Base-by-base conservation (phyloP, 768 basidiomycete genomes). In the Serendipita sp. region DNA sequence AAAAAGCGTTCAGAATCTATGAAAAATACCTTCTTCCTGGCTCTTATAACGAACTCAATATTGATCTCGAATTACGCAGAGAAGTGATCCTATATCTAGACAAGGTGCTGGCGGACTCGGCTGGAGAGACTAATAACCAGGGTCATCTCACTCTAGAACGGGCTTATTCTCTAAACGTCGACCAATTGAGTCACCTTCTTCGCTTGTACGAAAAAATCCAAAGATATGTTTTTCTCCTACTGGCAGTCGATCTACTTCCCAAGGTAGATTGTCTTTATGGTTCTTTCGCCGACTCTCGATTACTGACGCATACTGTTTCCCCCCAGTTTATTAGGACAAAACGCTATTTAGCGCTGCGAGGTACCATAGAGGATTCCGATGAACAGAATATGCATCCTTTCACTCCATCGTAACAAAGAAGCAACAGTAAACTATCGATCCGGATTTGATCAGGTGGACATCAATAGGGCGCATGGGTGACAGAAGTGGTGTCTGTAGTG, bases 231-330 rank as follows among this genome's bases (percentile, higher is more conserved):
- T 98, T 98, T 78, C 82, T 94, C 50, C 71, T 99, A 68, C 95
- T 99, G 90, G 93, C 96, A 16, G 95, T 93, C 62, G 96, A 99
- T 73, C 97, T 95, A 5, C 86, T 99, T n/a, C 96, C 96, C 14
- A 95, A 95, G 80, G 90, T 89, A 68, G 28, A 77, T 68, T 30
- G 2, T 33, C 5, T 26, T 50, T 50, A n/a, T 4, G 20, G 34
- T 20, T 61, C 22, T 43, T 22, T 50, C 42, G 48, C 14, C 13
- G 68, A n/a, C 14, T 60, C 41, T n/a, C n/a, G n/a, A n/a, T n/a
- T n/a, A n/a, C n/a, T n/a, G n/a, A n/a, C n/a, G n/a, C n/a, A n/a
- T n/a, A n/a, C n/a, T n/a, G n/a, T 17, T 50, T 42, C 41, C 61
- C 26, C 44, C 60, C n/a, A 92, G 90, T 92, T 92, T 75, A 88